Conservation (phyloP, 345 rosid genomes). For the Geranium brycei region DNA sequence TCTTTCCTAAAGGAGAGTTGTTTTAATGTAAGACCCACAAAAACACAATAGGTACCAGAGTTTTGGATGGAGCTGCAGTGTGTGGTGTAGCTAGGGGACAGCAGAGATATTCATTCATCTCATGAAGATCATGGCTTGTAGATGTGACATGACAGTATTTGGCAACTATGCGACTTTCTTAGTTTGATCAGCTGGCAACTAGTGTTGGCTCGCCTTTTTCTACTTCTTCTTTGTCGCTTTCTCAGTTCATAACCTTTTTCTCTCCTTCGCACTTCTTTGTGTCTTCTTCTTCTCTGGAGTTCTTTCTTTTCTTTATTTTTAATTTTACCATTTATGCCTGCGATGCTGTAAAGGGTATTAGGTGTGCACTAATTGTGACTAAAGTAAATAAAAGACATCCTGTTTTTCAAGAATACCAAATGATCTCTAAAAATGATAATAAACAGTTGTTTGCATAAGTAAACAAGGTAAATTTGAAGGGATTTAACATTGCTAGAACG, state of each 20-base stretch:
- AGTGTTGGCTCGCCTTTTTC: neutral
- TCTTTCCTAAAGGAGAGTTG: neutral
- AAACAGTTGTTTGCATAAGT: too few relatives aligned
- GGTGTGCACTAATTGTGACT: neutral
- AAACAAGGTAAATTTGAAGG: too few relatives aligned
- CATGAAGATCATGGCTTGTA: neutral
- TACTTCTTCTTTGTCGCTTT: neutral
- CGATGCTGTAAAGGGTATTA: neutral
- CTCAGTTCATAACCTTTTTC: neutral
- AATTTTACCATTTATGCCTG: too few relatives aligned
- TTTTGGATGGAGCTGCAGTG: too few relatives aligned
- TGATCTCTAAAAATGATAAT: too few relatives aligned
- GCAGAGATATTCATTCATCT: neutral
- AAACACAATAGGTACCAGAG: neutral
- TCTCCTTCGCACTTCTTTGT: neutral
- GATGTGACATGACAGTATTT: neutral
- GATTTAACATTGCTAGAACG: too few relatives aligned
- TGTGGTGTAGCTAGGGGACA: neutral
- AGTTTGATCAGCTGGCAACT: neutral
- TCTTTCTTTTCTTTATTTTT: neutral
- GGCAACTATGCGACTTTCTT: neutral
- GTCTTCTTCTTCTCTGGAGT: neutral
- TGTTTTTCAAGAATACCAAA: too few relatives aligned
- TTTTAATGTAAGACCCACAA: too few relatives aligned
- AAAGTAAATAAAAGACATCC: neutral